phyloP scores from a whole-genome alignment of 1,284 basidiomycete species.

The Agaricales sp. region DNA sequence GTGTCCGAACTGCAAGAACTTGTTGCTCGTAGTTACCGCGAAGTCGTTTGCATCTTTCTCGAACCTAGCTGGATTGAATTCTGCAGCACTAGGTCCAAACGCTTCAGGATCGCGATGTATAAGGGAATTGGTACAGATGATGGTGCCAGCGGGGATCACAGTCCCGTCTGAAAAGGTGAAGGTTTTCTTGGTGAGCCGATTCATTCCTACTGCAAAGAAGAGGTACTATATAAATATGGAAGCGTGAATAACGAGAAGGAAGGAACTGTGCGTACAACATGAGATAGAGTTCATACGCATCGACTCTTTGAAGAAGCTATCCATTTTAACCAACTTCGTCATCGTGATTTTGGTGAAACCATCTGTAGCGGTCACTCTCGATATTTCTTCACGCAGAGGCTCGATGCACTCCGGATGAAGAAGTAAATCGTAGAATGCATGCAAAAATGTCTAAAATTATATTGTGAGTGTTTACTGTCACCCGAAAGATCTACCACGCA shows the following conservation, averaged over 20 bases:
- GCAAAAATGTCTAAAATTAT: constrained; percentile 21
- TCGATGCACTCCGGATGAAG: constrained; percentile 27
- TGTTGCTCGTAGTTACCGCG: constrained; percentile 23
- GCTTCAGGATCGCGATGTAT: constrained; percentile 8
- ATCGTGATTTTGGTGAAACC: constrained; percentile 35
- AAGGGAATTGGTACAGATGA: not conserved
- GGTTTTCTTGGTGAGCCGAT: constrained; percentile 22
- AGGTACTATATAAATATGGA: not conserved
- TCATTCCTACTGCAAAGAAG: constrained; percentile 14
- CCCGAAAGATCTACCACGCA: not conserved
- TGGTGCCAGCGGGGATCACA: constrained; percentile 22
- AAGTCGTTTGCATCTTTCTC: constrained; percentile 19
- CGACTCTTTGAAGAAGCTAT: constrained; percentile 40
- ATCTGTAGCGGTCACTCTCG: constrained; percentile 21
- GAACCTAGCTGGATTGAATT: constrained; percentile 28
- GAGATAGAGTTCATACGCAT: constrained; percentile 23
- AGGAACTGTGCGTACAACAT: constrained; percentile 7
- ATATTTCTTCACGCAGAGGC: constrained; percentile 35
- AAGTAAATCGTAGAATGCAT: constrained; percentile 30
- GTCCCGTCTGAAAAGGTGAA: constrained; percentile 30
- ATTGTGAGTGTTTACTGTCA: not conserved
- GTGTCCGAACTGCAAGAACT: constrained; percentile 31
- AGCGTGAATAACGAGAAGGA: not conserved
- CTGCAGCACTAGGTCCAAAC: constrained; percentile 17
- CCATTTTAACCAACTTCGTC: constrained; percentile 32